Evolutionary conservation across 2,329 filamentous ascomycete genomes (phyloP).

Genomic region (Diaporthe humulicola): DNA sequence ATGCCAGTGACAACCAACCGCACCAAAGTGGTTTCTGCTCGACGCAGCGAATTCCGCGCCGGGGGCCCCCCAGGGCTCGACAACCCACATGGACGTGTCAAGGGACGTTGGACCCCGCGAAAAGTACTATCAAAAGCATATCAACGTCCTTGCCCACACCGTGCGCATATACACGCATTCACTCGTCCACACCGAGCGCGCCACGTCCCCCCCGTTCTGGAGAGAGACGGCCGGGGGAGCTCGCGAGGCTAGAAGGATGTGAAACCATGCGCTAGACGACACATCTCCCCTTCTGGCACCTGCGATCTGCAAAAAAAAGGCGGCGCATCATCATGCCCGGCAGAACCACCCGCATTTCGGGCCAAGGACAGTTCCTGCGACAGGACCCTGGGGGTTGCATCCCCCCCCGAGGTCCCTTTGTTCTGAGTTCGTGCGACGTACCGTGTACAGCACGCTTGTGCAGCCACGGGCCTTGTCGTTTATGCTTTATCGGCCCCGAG

Average conservation of each 20-base stretch:
- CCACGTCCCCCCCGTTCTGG: conserved; percentile 16
- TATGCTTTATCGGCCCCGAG: conserved; percentile 20
- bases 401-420: not conserved
- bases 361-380: conserved; percentile 6
- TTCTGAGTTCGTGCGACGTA: conserved; percentile 3
- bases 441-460: not conserved
- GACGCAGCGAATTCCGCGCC: conserved; percentile 13
- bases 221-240: not conserved
- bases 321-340: conserved; percentile 25
- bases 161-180: conserved; percentile 13
- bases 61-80: not conserved
- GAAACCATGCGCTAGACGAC: conserved; percentile 25
- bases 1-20: not conserved
- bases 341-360: conserved; percentile 7
- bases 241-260: conserved; percentile 18
- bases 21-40: not conserved
- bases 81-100: not conserved
- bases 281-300: conserved; percentile 26
- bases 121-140: not conserved
- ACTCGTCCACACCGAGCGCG: not conserved
- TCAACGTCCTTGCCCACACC: conserved; percentile 8
- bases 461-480: conserved; percentile 7
- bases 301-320: conserved; percentile 11
- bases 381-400: conserved; percentile 23
- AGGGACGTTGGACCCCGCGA: conserved; percentile 3